phyloP scores from a whole-genome alignment of 352 stramenopile species.

The Pythium aquatile region DNA sequence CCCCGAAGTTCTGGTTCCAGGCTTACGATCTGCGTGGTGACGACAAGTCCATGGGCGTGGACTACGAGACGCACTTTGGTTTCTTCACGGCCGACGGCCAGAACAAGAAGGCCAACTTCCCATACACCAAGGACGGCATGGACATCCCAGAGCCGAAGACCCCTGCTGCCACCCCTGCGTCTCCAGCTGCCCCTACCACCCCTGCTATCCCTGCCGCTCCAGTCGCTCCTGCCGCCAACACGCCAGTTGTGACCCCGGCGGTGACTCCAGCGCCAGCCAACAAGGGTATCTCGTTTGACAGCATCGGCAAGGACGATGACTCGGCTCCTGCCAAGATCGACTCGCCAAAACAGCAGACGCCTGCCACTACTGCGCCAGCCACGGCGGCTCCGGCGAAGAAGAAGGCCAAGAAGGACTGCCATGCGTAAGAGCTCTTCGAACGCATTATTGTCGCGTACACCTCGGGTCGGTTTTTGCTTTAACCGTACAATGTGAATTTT shows the following conservation, averaged over 20 bases:
- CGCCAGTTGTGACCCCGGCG: no score
- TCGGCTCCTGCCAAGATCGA: constrained; percentile 9
- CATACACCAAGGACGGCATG: constrained; percentile 15
- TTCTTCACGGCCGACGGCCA: constrained; percentile 25
- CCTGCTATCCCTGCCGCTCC: background rate
- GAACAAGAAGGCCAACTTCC: constrained; percentile 30
- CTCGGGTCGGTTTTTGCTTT: background rate
- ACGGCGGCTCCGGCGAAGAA: constrained; percentile 8
- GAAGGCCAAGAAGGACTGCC: constrained; percentile 18
- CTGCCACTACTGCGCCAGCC: background rate
- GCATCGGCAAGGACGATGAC: constrained; percentile 14
- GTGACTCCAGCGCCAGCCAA: background rate
- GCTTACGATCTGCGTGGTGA: constrained; percentile 22
- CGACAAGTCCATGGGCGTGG: constrained; percentile 18
- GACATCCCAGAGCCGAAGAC: constrained; percentile 6
- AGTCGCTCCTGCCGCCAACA: background rate
- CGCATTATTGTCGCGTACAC: background rate
- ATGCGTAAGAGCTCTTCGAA: background rate
- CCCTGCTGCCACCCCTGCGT: background rate
- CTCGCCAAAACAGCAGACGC: background rate
- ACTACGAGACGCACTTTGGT: constrained; percentile 33
- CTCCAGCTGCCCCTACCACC: background rate
- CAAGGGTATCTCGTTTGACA: constrained; percentile 17
- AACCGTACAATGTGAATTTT: background rate
- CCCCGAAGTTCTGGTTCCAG: constrained; percentile 27